Percentiles rank a stretch among this genome's conserved stretches.
These are phyloP conservation scores for Auriscalpium vulgare DNA, from an alignment of 768 basidiomycete species.

Conservation along the genomic window DNA sequence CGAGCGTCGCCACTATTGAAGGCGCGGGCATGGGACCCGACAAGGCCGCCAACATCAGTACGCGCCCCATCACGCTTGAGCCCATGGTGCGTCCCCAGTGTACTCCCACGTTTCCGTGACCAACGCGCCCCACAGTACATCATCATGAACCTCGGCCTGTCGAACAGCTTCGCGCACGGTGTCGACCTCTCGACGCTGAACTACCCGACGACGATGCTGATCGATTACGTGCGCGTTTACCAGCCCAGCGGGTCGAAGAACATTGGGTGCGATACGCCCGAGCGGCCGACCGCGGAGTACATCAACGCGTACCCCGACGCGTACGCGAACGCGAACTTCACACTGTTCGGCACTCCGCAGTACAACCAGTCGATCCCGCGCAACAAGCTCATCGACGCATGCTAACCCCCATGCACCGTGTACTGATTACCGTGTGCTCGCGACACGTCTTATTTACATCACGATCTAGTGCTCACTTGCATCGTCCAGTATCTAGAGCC, in stretches of 20 bases:
- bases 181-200: conserved; percentile 64
- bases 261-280: conserved; percentile 76
- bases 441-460: no score
- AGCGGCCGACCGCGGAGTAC: conserved; percentile 75
- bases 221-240: conserved; percentile 91
- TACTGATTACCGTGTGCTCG: no score
- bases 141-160: conserved; percentile 81
- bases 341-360: conserved; percentile 48
- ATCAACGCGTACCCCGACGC: conserved; percentile 69
- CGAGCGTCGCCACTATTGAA: conserved; percentile 67
- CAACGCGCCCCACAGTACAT: conserved; percentile 53
- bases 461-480: no score
- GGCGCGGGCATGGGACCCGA: conserved; percentile 64
- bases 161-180: conserved; percentile 58
- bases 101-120: neutral
- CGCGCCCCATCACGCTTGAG: conserved; percentile 68
- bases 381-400: conserved; percentile 2
- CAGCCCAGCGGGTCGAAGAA: conserved; percentile 64
- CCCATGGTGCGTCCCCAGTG: conserved; percentile 57
- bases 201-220: conserved; percentile 66
- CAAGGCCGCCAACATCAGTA: conserved; percentile 46
- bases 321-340: conserved; percentile 78
- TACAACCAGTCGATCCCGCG: conserved; percentile 11
- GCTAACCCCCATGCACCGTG: neutral
- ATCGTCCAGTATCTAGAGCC: no score